phyloP scores from a whole-genome alignment of 1,284 basidiomycete genomes.

The Sanghuangporus baumii region DNA sequence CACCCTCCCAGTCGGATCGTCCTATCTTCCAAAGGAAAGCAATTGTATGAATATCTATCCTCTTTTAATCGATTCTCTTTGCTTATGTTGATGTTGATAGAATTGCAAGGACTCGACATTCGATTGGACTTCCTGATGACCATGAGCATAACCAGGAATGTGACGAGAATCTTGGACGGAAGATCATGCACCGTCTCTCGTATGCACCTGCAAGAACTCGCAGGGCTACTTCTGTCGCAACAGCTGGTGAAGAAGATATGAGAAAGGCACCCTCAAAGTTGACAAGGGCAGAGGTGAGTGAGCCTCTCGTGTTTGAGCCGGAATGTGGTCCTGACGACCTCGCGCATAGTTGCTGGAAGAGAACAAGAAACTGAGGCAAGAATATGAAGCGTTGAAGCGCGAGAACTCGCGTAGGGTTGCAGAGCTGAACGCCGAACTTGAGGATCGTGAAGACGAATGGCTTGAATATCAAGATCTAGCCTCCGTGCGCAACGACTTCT shows the following conservation, averaged over 20 bases:
- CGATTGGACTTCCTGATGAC: background rate
- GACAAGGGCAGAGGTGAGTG: slow-evolving; percentile 38
- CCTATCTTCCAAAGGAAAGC: slow-evolving; percentile 40
- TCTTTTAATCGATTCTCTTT: background rate
- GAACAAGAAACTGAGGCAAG: slow-evolving; percentile 23
- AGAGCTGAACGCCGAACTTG: slow-evolving; percentile 18
- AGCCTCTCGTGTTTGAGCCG: background rate
- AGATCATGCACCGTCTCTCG: background rate
- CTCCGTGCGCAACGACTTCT: background rate
- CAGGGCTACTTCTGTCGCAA: background rate
- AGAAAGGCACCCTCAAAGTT: slow-evolving; percentile 25
- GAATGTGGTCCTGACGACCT: background rate
- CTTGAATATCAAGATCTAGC: background rate
- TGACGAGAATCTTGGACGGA: background rate
- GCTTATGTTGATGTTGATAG: background rate
- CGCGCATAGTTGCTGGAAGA: background rate
- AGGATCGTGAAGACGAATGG: background rate
- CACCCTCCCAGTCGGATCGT: slow-evolving; percentile 31
- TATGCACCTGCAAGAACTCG: background rate
- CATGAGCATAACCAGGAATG: slow-evolving; percentile 7
- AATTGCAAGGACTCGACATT: slow-evolving; percentile 15
- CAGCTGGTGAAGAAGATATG: background rate
- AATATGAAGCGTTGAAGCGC: slow-evolving; percentile 15
- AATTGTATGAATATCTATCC: slow-evolving; percentile 30
- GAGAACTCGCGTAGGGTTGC: slow-evolving; percentile 17